Evolutionary conservation across 306 rosid genomes (phyloP), one percentile per base, ranked within the genome.

Genomic region (Acacia crassicarpa): DNA sequence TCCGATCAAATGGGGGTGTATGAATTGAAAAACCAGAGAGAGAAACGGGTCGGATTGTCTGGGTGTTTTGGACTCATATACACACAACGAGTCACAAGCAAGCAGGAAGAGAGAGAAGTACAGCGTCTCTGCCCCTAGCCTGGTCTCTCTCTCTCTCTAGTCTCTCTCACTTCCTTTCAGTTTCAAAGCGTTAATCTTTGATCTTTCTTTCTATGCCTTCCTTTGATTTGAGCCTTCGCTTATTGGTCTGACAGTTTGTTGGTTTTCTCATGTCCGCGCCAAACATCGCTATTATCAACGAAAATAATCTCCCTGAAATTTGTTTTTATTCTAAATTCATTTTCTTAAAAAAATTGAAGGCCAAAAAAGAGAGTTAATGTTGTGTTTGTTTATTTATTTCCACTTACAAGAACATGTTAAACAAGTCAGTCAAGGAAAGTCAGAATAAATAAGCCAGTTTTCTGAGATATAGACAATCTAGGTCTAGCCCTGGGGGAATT

Each of bases 1-100:
- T 85, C 88, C 87, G 92, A 95, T 95, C 89, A 93, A 92, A 86
- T 79, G 90, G 85, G 81, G 79, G 78, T 69, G 80, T 25, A 41
- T 16, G 74, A 88, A 59, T 9, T 9, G 33, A 23, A 30, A 17
- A 58, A 22, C 25, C 22, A 8, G 88, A 67, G 70, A 78, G 68
- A 69, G 30, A 76, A 70, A 48, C 81, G 82, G 78, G 81, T 79
- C 82, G 46, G 86, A 84, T 77, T 85, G 83, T 83, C 73, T 48
- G 84, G 80, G 83, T 63, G 32, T 56, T 63, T 51, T 16, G 69
- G 76, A 81, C 74, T 84, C 48, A 3, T 68, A 8, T 73, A 9
- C 75, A 25, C 22, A 61, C 54, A 44, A 44, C 14, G 9, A 23
- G 33, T 20, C 72, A 32, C 59, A 67, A 48, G 84, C 14, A 79